Evolutionary conservation across 2,329 filamentous ascomycete species (phyloP).

Genomic region (Colletotrichum sp.): DNA sequence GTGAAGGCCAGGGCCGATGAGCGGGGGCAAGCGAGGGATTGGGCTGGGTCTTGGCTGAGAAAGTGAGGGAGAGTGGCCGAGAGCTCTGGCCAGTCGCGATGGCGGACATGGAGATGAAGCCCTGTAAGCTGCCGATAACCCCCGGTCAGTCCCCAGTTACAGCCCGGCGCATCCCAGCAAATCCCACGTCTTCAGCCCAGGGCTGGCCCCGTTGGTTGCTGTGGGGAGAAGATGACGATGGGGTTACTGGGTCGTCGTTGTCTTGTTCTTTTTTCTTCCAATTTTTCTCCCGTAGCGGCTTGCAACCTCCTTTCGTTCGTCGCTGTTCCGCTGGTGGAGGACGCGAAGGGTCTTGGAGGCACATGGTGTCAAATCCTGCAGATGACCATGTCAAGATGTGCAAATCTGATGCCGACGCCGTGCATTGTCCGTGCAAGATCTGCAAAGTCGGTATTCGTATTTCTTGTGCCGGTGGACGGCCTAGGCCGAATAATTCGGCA

Average conservation of each 20-base stretch:
- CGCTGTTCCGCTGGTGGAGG: slow-evolving; percentile 7
- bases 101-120: slow-evolving; percentile 18
- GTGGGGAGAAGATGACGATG: slow-evolving; percentile 22
- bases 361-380: background rate
- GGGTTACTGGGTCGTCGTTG: slow-evolving; percentile 3
- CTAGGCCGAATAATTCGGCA: slow-evolving; percentile 2
- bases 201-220: slow-evolving; percentile 20
- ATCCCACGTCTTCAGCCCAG: slow-evolving; percentile 20
- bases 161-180: slow-evolving; percentile 12
- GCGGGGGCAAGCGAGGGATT: slow-evolving; percentile 17
- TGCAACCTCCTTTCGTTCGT: slow-evolving; percentile 6
- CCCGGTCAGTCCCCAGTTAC: background rate
- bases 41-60: slow-evolving; percentile 7
- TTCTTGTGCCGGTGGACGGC: background rate
- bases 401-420: background rate
- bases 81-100: slow-evolving; percentile 17
- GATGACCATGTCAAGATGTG: background rate
- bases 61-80: slow-evolving; percentile 12
- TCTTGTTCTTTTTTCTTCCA: background rate
- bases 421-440: background rate
- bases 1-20: background rate
- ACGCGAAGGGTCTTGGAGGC: background rate
- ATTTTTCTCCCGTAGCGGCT: background rate
- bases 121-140: slow-evolving; percentile 8
- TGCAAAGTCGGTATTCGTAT: background rate